A percentile compares a stretch with the other conserved stretches of the same genome.
Conservation (phyloP, 495 filamentous ascomycete genomes). For the Sporormia fimetaria region DNA sequence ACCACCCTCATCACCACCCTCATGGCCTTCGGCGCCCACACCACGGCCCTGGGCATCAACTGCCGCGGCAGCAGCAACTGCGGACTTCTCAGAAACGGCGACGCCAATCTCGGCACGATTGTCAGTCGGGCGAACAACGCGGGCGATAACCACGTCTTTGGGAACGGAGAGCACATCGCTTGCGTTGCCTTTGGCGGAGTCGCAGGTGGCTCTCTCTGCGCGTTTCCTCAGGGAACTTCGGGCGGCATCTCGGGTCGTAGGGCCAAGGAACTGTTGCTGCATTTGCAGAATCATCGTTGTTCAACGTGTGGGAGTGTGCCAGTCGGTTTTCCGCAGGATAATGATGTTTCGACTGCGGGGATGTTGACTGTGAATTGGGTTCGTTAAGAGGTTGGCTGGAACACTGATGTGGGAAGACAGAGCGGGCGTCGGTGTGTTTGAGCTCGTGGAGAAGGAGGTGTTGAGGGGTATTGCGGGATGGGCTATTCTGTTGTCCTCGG, state of each 20-base stretch:
- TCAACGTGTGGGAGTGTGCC: background rate
- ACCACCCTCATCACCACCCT: background rate
- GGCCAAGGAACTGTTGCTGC: background rate
- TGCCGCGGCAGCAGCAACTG: conserved; percentile 2
- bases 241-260: background rate
- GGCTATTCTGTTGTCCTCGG: too few species aligned
- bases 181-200: background rate
- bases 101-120: background rate
- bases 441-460: too few species aligned
- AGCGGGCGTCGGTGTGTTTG: too few species aligned
- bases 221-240: background rate
- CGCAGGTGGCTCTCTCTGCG: background rate
- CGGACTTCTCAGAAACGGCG: background rate
- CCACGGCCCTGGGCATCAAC: background rate
- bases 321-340: background rate
- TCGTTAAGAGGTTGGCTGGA: background rate
- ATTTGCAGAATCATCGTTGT: background rate
- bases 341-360: background rate
- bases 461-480: too few species aligned
- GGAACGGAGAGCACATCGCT: background rate
- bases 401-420: too few species aligned
- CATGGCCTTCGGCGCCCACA: background rate
- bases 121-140: background rate
- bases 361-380: background rate
- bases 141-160: background rate